Percentiles rank a stretch among this genome's conserved stretches.
Conservation (phyloP, 169 alveolate species). For the Miamiensis avidus region DNA sequence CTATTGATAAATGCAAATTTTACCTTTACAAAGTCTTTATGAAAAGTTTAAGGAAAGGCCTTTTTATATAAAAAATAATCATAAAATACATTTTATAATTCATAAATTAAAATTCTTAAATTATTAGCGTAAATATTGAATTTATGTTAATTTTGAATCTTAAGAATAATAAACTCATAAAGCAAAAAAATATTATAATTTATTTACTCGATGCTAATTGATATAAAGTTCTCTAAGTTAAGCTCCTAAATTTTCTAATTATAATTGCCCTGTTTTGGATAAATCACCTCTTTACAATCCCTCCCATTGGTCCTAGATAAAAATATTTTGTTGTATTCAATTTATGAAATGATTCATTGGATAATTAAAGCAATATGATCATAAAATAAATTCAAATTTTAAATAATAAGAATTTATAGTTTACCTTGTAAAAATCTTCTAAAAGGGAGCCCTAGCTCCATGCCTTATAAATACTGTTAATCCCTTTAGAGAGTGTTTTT, state of each 20-base stretch:
- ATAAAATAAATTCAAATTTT: too few species aligned
- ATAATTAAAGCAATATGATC: too few species aligned
- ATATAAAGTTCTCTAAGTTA: not conserved
- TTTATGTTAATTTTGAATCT: too few species aligned
- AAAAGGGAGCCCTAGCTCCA: not conserved
- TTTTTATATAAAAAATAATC: too few species aligned
- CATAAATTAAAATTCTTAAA: too few species aligned
- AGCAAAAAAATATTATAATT: too few species aligned
- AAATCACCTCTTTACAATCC: not conserved
- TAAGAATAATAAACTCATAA: too few species aligned
- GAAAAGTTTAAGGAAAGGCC: constrained; percentile 3
- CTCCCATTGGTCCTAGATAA: not conserved
- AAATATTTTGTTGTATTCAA: too few species aligned
- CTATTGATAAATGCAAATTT: constrained; percentile 11
- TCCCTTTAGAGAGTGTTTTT: not conserved
- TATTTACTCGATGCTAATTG: not conserved
- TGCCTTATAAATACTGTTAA: not conserved
- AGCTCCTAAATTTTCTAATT: not conserved
- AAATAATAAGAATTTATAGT: too few species aligned
- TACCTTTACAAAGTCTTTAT: not conserved
- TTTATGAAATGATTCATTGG: too few species aligned
- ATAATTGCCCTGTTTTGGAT: not conserved
- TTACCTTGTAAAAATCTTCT: not conserved
- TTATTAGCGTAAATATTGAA: too few species aligned
- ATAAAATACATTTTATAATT: not conserved